Base-by-base conservation (phyloP, 1,284 basidiomycete genomes). In the Boletus hoseneyae region DNA sequence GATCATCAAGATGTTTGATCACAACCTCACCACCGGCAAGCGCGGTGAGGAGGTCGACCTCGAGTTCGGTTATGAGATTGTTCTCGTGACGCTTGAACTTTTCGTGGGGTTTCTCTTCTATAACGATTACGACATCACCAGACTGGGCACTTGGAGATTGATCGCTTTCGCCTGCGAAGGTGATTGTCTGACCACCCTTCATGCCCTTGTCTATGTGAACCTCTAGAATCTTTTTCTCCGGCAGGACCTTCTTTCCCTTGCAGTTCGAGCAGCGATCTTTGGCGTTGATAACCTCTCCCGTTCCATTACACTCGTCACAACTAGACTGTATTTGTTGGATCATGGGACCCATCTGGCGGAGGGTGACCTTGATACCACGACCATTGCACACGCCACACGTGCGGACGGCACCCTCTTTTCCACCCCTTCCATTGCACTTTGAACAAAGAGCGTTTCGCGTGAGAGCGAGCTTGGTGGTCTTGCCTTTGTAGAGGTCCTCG, bases 191-290 rank as follows among this genome's bases (percentile, higher is more conserved):
- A 29, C 97, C 97, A 50, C 89, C 88, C 75, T 93, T 93, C 97
- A 99, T 99, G 50, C 97, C 97, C 79, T 96, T 97, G 81, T 99
- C 97, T 79, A 99, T 92, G 69, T 97, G 93, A 23, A 99, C 97
- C 73, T 99, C 97, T 63, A 99, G 77, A 58, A 98, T 88, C 78
- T 99, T 99, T 74, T 97, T 93, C 74, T 99, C 97, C 53, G 91
- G 86, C 42, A 88, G 63, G 51, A 92, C 87, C 79, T 99, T 99
- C 79, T 97, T 97, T 59, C 95, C 97, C 70, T 90, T 90, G 80
- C 97, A 99, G 39, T 74, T 75, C 71, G 87, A 84, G 83, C 97
- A 99, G 58, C 88, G 82, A 76, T 99, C 94, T 73, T 96, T 98
- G 50, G 78, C 69, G 72, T 94, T 93, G 77, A 99, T 97, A 62